A percentile compares a stretch with the other conserved stretches of the same genome.
These are phyloP conservation scores for Avena insularis DNA, from an alignment of 176 grass and related monocot species.

Conservation along the genomic window DNA sequence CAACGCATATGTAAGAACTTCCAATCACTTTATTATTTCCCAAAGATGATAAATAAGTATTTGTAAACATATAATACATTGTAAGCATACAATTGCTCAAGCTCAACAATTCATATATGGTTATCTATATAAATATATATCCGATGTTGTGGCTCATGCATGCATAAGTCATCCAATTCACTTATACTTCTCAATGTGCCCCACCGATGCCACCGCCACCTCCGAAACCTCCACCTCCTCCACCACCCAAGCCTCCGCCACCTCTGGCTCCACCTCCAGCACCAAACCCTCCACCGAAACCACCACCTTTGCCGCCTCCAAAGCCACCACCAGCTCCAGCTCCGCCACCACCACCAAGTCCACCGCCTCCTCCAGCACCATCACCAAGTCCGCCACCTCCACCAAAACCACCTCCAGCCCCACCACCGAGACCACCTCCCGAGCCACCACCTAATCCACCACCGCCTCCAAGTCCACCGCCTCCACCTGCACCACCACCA, in stretches of 20 bases:
- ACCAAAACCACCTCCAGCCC: conserved; percentile 5
- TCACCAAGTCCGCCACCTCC: not conserved
- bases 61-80: not conserved
- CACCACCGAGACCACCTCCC: conserved; percentile 5
- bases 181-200: not conserved
- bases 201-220: conserved; percentile 16
- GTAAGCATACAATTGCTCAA: not conserved
- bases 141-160: not conserved
- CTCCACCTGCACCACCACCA: not conserved
- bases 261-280: not conserved
- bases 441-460: conserved; percentile 25
- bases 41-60: conserved; percentile 32
- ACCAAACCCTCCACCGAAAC: not conserved
- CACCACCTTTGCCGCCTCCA: not conserved
- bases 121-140: not conserved
- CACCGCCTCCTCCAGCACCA: not conserved
- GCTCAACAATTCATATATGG: not conserved
- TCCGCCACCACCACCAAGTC: conserved; percentile 29
- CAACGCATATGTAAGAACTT: not conserved
- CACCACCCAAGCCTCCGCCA: conserved; percentile 7
- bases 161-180: not conserved
- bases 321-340: not conserved
- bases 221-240: conserved; percentile 13
- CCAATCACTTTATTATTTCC: conserved; percentile 32
- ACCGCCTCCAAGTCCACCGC: not conserved